Percentiles rank a stretch among this genome's conserved stretches.
Evolutionary conservation across 495 filamentous ascomycete species (phyloP).

Genomic region (Thermochaetoides thermophila): DNA sequence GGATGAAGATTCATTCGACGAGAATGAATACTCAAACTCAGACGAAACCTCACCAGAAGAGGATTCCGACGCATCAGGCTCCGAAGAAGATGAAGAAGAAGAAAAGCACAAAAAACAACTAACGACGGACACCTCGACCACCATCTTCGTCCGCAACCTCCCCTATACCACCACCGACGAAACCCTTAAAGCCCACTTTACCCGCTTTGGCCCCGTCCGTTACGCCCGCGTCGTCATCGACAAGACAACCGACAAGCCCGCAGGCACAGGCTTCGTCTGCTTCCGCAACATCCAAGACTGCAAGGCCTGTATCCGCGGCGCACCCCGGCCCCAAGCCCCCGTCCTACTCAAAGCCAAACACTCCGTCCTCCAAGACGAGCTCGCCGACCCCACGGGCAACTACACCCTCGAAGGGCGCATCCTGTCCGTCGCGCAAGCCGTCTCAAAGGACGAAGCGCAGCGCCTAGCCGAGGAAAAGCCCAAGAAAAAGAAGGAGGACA

Average conservation of each 20-base stretch:
- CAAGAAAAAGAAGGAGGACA: slow-evolving; percentile 62
- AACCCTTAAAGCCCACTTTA: slow-evolving; percentile 66
- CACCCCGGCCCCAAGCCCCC: slow-evolving; percentile 43
- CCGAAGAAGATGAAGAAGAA: slow-evolving; percentile 28
- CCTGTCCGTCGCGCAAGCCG: slow-evolving; percentile 69
- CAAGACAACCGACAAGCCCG: slow-evolving; percentile 63
- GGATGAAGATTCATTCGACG: background rate
- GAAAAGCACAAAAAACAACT: slow-evolving; percentile 15
- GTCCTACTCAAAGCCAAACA: slow-evolving; percentile 39
- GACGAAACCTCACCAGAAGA: no score
- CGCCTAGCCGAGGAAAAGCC: slow-evolving; percentile 56
- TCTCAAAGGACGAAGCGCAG: slow-evolving; percentile 61
- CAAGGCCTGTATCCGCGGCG: slow-evolving; percentile 52
- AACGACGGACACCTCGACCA: slow-evolving; percentile 45
- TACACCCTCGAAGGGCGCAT: slow-evolving; percentile 86
- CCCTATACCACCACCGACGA: slow-evolving; percentile 77
- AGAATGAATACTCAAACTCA: background rate
- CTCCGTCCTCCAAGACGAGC: slow-evolving; percentile 73
- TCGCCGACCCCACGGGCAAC: slow-evolving; percentile 55
- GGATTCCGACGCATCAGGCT: slow-evolving; percentile 21
- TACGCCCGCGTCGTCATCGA: slow-evolving; percentile 88
- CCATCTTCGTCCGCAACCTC: slow-evolving; percentile 87
- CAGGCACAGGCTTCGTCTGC: slow-evolving; percentile 88
- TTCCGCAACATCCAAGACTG: slow-evolving; percentile 69
- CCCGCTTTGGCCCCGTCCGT: slow-evolving; percentile 63